Conservation (phyloP, 2,329 filamentous ascomycete genomes). For the Botrytis pseudocinerea region DNA sequence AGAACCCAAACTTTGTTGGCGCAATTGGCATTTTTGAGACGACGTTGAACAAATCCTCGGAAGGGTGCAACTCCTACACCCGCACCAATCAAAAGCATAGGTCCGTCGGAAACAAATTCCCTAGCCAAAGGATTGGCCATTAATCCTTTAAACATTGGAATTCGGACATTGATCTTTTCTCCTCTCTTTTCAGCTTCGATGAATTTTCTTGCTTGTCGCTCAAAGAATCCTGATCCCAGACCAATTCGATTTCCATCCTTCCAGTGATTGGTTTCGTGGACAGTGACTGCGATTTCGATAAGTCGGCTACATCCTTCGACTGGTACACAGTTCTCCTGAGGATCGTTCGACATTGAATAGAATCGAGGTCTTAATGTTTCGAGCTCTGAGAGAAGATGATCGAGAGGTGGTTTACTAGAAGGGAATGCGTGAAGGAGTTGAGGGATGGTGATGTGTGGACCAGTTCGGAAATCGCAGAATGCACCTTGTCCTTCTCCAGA, state of each 20-base stretch:
- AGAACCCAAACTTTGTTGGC: conserved; percentile 98
- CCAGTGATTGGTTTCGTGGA: conserved; percentile 87
- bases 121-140: conserved; percentile 96
- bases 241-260: conserved; percentile 71
- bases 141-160: conserved; percentile 97
- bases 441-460: conserved; percentile 78
- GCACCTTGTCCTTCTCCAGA: conserved; percentile 87
- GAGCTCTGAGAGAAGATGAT: conserved; percentile 75
- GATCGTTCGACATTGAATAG: conserved; percentile 96
- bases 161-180: conserved; percentile 62
- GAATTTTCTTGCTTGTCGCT: conserved; percentile 75
- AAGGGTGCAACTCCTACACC: conserved; percentile 97
- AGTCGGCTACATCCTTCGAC: conserved; percentile 63
- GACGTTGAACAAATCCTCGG: conserved; percentile 93
- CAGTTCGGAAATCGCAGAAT: conserved; percentile 93
- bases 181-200: conserved; percentile 67
- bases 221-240: conserved; percentile 90
- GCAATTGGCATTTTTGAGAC: conserved; percentile 90
- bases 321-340: conserved; percentile 59
- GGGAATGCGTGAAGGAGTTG: conserved; percentile 92
- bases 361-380: conserved; percentile 95
- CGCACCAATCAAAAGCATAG: conserved; percentile 96
- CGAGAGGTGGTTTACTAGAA: conserved; percentile 83
- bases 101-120: conserved; percentile 89
- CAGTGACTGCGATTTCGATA: conserved; percentile 94